Conservation (phyloP, 805 yeast genomes). For the Ogataea allantospora region DNA sequence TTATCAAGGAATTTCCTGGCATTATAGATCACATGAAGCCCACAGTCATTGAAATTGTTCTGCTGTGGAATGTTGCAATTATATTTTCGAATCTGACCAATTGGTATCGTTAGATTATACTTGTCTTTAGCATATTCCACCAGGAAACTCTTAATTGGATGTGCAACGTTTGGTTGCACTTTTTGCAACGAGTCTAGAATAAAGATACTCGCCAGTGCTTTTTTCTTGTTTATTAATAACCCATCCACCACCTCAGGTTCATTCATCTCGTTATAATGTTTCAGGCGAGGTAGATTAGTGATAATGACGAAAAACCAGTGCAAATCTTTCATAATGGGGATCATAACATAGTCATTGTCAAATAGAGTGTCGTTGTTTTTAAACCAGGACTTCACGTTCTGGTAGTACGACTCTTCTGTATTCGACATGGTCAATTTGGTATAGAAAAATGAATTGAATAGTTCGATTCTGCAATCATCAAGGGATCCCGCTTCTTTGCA, state of each 20-base stretch:
- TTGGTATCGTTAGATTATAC: constrained; percentile 45
- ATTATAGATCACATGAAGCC: constrained; percentile 83
- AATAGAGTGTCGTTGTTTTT: constrained; percentile 56
- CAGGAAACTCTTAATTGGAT: constrained; percentile 58
- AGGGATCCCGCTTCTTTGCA: constrained; percentile 37
- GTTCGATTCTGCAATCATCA: constrained; percentile 38
- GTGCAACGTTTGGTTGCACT: constrained; percentile 49
- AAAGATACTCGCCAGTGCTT: constrained; percentile 41
- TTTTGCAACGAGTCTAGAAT: constrained; percentile 77
- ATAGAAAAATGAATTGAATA: constrained; percentile 84
- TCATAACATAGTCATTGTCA: constrained; percentile 56
- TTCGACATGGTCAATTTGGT: constrained; percentile 48
- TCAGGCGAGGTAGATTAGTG: constrained; percentile 44
- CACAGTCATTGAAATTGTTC: constrained; percentile 90
- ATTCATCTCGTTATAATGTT: constrained; percentile 7
- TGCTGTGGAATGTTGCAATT: constrained; percentile 67
- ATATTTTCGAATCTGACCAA: constrained; percentile 40
- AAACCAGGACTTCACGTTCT: constrained; percentile 76
- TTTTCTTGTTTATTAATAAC: constrained; percentile 5
- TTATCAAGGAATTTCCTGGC: constrained; percentile 54
- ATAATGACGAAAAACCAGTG: constrained; percentile 91
- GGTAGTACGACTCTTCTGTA: constrained; percentile 42
- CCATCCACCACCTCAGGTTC: constrained; percentile 9
- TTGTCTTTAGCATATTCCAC: constrained; percentile 69
- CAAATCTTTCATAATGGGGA: constrained; percentile 76